Percentiles rank a stretch among this genome's conserved stretches.
phyloP scores from a whole-genome alignment of 345 rosid species.

The Geranium rotundifolium region DNA sequence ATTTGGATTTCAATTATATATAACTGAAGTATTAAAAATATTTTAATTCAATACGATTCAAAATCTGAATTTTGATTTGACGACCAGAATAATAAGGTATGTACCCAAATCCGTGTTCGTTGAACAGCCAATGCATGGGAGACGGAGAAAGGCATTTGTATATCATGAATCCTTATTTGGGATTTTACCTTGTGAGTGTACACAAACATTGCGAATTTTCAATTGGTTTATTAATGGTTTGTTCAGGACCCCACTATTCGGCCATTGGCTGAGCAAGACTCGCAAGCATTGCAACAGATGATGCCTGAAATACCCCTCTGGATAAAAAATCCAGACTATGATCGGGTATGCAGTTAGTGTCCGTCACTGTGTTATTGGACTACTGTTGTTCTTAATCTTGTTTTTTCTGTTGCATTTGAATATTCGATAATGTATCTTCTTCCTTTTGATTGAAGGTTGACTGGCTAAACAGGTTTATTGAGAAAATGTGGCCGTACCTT shows the following conservation, averaged over 20 bases:
- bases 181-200: not conserved
- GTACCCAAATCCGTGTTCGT: too few species aligned
- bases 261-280: conserved; percentile 61
- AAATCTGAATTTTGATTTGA: too few species aligned
- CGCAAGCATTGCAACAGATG: conserved; percentile 62
- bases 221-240: conserved; percentile 5
- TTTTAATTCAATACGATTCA: too few species aligned
- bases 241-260: conserved; percentile 61
- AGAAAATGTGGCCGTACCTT: conserved; percentile 85
- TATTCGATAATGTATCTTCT: conserved; percentile 1
- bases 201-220: not conserved
- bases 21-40: too few species aligned
- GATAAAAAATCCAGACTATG: conserved; percentile 89
- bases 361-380: not conserved
- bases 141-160: too few species aligned
- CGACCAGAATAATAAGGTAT: too few species aligned
- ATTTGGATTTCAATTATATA: too few species aligned
- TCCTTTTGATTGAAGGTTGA: conserved; percentile 44
- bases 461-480: conserved; percentile 78
- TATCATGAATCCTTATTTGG: not conserved
- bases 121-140: too few species aligned
- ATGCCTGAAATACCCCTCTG: conserved; percentile 89
- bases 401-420: not conserved
- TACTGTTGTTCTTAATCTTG: not conserved
- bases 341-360: conserved; percentile 54